Percentiles rank a stretch among this genome's conserved stretches.
Evolutionary conservation across 768 basidiomycete genomes (phyloP).

Genomic region (Neoboletus subvelutipes): DNA sequence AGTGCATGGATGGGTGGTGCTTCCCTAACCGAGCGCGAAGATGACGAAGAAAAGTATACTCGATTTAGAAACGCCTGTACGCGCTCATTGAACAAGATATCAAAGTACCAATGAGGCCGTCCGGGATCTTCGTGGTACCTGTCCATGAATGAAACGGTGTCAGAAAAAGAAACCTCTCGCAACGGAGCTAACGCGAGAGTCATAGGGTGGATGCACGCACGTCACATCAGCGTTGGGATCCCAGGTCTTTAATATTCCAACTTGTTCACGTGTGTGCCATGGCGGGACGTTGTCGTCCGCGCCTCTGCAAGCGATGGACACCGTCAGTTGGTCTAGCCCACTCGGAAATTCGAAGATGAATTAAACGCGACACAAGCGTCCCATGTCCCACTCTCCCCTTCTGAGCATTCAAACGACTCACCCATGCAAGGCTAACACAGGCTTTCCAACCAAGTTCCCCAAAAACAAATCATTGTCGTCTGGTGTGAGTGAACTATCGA

Average conservation of each 20-base stretch:
- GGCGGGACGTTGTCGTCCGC: conserved; percentile 85
- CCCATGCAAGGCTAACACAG: conserved; percentile 81
- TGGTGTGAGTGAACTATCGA: conserved; percentile 71
- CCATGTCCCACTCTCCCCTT: not conserved
- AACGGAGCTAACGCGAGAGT: not conserved
- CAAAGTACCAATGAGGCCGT: conserved; percentile 69
- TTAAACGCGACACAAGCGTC: not conserved
- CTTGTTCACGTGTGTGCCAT: conserved; percentile 75
- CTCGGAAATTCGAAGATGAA: not conserved
- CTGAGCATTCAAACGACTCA: conserved; percentile 30
- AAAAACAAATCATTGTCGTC: conserved; percentile 89
- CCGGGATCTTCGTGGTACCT: conserved; percentile 65
- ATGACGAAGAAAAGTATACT: conserved; percentile 14
- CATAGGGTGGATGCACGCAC: conserved; percentile 36
- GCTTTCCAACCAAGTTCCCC: conserved; percentile 69
- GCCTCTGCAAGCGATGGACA: conserved; percentile 44
- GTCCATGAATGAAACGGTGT: not conserved
- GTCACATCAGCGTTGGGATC: conserved; percentile 48
- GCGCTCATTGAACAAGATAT: conserved; percentile 51
- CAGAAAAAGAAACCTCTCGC: not conserved
- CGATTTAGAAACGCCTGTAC: conserved; percentile 58
- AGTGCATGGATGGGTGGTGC: not conserved
- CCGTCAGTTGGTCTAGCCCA: not conserved
- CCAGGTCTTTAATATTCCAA: conserved; percentile 60
- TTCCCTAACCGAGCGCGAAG: not conserved